Conservation (phyloP, 139 green algal species). For the Zygnema circumcarinatum region DNA sequence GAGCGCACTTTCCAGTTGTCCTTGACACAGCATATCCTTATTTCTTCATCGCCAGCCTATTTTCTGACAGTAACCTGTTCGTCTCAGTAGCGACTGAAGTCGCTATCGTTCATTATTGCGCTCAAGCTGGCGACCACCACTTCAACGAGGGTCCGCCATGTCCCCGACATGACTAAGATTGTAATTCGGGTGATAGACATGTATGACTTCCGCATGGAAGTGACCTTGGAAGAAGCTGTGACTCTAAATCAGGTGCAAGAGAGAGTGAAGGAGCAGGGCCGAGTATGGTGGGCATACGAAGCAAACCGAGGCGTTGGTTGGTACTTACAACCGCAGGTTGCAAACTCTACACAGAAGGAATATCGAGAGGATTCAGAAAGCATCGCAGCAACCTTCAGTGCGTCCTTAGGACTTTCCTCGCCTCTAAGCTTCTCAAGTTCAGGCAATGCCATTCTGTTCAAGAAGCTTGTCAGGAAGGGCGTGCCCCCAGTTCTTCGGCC, state of each 20-base stretch:
- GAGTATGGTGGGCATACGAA: conserved; percentile 47
- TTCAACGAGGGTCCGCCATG: neutral
- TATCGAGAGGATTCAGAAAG: neutral
- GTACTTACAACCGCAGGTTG: conserved; percentile 28
- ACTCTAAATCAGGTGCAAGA: conserved; percentile 43
- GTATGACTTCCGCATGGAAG: conserved; percentile 38
- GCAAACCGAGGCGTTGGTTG: conserved; percentile 34
- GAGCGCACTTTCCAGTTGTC: too few relatives aligned
- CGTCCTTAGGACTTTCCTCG: neutral
- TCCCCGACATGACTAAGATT: conserved; percentile 25
- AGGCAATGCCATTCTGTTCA: conserved; percentile 31
- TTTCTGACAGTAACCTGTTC: too few relatives aligned
- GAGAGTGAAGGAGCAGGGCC: conserved; percentile 38
- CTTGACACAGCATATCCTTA: too few relatives aligned
- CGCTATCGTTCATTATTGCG: neutral
- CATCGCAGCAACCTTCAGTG: neutral
- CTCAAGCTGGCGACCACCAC: neutral
- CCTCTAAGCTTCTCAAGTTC: neutral
- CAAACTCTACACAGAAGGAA: neutral
- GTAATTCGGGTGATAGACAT: conserved; percentile 40
- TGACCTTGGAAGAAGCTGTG: conserved; percentile 37
- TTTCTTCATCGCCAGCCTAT: too few relatives aligned
- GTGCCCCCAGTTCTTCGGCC: conserved; percentile 41
- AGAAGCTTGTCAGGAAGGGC: conserved; percentile 56
- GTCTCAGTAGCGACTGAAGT: too few relatives aligned